Base-by-base conservation (phyloP, 108 stramenopile species). In the Schizochytrium sp. region DNA sequence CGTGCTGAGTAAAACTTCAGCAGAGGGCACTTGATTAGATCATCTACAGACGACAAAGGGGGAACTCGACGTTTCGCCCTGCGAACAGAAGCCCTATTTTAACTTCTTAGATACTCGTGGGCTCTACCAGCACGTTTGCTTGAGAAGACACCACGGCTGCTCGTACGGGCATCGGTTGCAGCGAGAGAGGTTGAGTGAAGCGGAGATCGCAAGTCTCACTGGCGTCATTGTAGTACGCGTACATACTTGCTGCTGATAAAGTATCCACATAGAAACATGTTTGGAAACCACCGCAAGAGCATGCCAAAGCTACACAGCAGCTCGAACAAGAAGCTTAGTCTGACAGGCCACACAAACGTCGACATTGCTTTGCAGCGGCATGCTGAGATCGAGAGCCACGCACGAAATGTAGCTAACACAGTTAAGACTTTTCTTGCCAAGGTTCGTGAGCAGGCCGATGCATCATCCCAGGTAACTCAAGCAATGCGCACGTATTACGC, bases 331-430 rank as follows among this genome's bases (percentile, higher is more conserved):
- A 83, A 83, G 47, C 10, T 40, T 5, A 53, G 5, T 47, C 50
- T 55, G 17, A 83, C 76, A 10, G 76, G 76, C 76, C 47, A 83
- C 76, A 55, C 53, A 53, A 47, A 83, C 15, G 76, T 83, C 15
- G 76, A 83, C 28, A 83, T 83, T 50, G 76, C 76, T 17, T 1
- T 83, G 15, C 50, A 83, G 76, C 5, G 76, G 47, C 76, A 83
- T 53, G 50, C 47, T 38, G 53, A 55, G 13, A 53, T 83, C 17
- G 76, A 83, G 28, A 53, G n/a, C 50, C 47, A 55, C 7, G 76
- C 76, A 28, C 10, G 53, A 0, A n/a, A 55, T 49, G 53, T 83
- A 38, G 49, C 76, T n/a, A 46, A 40, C 8, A 83, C 47, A 1
- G 76, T 83, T 47, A n/a, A 49, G 15, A 17, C 47, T 5, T 83